A percentile compares a stretch with the other conserved stretches of the same genome.
Evolutionary conservation across 345 rosid genomes (phyloP).

Genomic region (Cochlearia excelsa): DNA sequence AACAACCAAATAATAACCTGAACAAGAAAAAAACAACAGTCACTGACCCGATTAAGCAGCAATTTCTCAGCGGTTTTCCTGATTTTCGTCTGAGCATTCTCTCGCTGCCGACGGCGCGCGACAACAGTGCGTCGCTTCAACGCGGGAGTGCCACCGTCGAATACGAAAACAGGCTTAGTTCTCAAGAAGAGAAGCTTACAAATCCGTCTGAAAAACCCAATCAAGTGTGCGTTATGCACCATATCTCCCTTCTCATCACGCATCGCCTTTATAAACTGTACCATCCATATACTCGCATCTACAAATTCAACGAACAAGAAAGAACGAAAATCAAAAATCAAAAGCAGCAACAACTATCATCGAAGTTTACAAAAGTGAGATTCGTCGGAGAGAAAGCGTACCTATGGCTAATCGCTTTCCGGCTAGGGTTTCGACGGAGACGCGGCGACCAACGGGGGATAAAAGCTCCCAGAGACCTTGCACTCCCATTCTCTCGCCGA

Average conservation of each 20-base stretch:
- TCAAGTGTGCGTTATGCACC: conserved; percentile 83
- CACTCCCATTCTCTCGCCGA: conserved; percentile 17
- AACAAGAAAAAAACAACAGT: not conserved
- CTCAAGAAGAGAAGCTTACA: conserved; percentile 76
- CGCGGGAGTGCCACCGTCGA: conserved; percentile 89
- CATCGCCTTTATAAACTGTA: conserved; percentile 98
- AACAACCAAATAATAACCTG: not conserved
- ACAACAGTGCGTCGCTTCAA: conserved; percentile 92
- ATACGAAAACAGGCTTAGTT: conserved; percentile 90
- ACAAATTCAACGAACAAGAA: not conserved
- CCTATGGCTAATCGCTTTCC: conserved; percentile 85
- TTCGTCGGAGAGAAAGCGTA: conserved; percentile 18
- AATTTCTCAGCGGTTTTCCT: conserved; percentile 93
- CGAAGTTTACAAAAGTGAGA: not conserved
- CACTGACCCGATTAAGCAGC: conserved; percentile 70
- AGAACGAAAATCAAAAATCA: not conserved
- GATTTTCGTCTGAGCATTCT: conserved; percentile 87
- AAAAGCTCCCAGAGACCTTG: conserved; percentile 57
- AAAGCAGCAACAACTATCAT: not conserved
- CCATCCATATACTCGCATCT: conserved; percentile 99
- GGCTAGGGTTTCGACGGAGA: conserved; percentile 88
- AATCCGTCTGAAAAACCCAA: conserved; percentile 90
- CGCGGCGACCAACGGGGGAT: conserved; percentile 94
- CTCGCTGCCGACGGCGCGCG: conserved; percentile 85
- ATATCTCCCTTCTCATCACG: conserved; percentile 93